Percentiles rank a stretch among this genome's conserved stretches.
Evolutionary conservation across 805 yeast species (phyloP).

Genomic region (Sugiyamaella floridensis): DNA sequence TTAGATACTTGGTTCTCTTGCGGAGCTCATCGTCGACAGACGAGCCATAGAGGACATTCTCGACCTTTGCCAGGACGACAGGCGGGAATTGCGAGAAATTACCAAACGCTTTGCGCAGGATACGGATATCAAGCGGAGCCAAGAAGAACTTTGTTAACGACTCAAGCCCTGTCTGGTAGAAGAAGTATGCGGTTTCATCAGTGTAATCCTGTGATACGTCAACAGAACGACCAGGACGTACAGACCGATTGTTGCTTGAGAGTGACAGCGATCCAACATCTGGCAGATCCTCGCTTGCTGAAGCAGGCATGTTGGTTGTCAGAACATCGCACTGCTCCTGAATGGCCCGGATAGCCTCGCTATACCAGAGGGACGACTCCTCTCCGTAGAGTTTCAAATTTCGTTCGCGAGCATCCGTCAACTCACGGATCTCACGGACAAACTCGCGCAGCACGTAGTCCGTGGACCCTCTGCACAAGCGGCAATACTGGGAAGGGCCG

Average conservation of each 20-base stretch:
- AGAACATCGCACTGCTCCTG: conserved; percentile 36
- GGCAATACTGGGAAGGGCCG: conserved; percentile 39
- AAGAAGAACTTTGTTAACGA: conserved; percentile 60
- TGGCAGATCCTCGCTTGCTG: conserved; percentile 1
- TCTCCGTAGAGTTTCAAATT: conserved; percentile 57
- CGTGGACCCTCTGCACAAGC: conserved; percentile 62
- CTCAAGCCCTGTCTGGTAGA: conserved; percentile 71
- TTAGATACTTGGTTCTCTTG: conserved; percentile 61
- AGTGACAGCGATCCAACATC: neutral
- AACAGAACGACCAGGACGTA: neutral
- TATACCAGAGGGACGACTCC: conserved; percentile 43
- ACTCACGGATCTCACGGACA: conserved; percentile 50
- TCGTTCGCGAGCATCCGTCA: conserved; percentile 45
- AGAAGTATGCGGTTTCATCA: conserved; percentile 50
- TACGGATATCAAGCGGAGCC: conserved; percentile 72
- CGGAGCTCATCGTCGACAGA: conserved; percentile 54
- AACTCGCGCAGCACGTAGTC: conserved; percentile 48
- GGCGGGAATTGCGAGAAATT: conserved; percentile 64
- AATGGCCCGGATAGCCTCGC: conserved; percentile 51
- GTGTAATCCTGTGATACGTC: conserved; percentile 19
- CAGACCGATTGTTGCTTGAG: neutral
- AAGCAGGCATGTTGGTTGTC: neutral
- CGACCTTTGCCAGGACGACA: conserved; percentile 52
- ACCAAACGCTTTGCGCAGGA: conserved; percentile 56
- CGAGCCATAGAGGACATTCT: conserved; percentile 61